Conservation (phyloP, 106 monocot genomes). For the Cymbidium sinense region DNA sequence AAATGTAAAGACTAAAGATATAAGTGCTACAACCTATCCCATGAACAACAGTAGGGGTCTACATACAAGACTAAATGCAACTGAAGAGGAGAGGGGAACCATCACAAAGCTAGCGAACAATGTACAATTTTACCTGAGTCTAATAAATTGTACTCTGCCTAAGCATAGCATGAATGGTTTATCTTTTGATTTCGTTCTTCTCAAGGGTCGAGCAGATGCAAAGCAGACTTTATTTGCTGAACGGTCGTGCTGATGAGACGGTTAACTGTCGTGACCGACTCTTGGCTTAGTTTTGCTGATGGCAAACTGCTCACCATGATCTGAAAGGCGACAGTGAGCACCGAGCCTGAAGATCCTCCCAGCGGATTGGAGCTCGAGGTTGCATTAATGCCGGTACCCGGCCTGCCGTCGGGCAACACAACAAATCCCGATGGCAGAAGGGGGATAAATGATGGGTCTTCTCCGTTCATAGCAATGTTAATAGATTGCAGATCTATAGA, state of each 20-base stretch:
- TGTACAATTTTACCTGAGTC: not conserved
- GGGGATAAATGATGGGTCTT: constrained; percentile 59
- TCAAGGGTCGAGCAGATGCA: constrained; percentile 41
- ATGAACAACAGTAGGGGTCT: not conserved
- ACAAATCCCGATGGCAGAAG: constrained; percentile 85
- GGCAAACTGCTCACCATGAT: constrained; percentile 77
- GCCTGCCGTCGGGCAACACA: constrained; percentile 60
- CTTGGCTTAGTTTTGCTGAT: constrained; percentile 59
- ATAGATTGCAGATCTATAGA: constrained; percentile 60
- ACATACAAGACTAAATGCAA: not conserved
- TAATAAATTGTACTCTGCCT: not conserved
- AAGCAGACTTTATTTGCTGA: constrained; percentile 77
- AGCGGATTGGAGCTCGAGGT: constrained; percentile 48
- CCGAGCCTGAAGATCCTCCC: constrained; percentile 29
- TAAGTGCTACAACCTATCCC: not conserved
- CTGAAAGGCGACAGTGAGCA: constrained; percentile 81
- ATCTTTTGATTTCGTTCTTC: not conserved
- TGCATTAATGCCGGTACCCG: constrained; percentile 11
- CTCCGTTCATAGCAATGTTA: constrained; percentile 76
- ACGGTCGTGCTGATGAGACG: constrained; percentile 72
- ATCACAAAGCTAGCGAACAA: not conserved
- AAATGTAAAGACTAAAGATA: not conserved
- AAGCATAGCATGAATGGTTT: not conserved
- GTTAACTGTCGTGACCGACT: constrained; percentile 78
- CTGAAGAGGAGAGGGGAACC: not conserved